Evolutionary conservation across 2,329 filamentous ascomycete genomes (phyloP), one percentile per base, ranked within the genome.

Genomic region (Metarhizium rileyi): DNA sequence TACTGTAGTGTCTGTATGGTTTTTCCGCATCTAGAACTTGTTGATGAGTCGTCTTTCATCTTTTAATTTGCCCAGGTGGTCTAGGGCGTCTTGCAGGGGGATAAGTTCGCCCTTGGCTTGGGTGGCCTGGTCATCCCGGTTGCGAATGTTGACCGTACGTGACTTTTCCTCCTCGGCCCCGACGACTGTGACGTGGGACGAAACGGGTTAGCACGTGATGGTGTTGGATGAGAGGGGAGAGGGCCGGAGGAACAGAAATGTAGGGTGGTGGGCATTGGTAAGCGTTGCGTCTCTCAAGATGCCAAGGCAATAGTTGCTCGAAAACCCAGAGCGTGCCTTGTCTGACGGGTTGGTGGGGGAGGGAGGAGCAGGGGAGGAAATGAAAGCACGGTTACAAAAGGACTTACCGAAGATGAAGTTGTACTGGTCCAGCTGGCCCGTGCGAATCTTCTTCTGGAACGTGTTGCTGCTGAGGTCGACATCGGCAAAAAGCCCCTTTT

Each of bases 401-500:
- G 25, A 59, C 75, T 66, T 68, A 82, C 80, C 78, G 60, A 90
- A 86, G 59, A 90, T 86, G 67, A 86, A 90, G 72, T 90, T 90
- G 72, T 90, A 91, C 68, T 90, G 84, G 47, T 83, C 76, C 59
- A 91, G 67, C 69, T 93, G 87, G 14, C 83, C 87, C 50, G 79
- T 90, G 58, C 87, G 83, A 57, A 93, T 89, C 80, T 93, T 93
- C 79, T 93, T 91, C 66, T 89, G 84, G 70, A 93, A 81, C 6
- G 87, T 93, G 70, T 91, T 89, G 60, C 85, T 81, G 57, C 78
- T 62, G 49, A 70, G 54, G 50, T 71, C 69, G 38, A 81, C 80
- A 61, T 84, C 66, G 50, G 81, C 82, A 67, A 82, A 86, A 66
- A 91, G 79, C 45, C 75, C 75, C 65, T 83, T 75, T 52, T 76